These are phyloP conservation scores for Trichosporon coremiiforme DNA, from an alignment of 1,284 basidiomycete genomes.

Conservation along the genomic window DNA sequence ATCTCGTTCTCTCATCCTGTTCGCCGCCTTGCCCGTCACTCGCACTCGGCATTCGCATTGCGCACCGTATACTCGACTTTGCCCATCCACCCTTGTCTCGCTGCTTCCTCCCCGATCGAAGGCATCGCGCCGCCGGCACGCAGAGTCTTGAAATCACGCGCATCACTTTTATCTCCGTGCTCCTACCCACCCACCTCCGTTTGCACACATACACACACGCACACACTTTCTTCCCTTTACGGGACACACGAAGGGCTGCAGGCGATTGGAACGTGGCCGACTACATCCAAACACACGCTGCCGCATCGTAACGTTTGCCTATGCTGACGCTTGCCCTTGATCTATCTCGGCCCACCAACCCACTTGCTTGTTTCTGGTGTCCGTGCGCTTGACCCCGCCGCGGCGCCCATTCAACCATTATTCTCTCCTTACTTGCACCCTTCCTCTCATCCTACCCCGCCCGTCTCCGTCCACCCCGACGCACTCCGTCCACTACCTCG, in stretches of 20 bases:
- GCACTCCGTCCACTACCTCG: not conserved
- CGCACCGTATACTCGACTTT: not conserved
- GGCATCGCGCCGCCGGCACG: not conserved
- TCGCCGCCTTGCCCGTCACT: slow-evolving; percentile 8
- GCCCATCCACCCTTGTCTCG: slow-evolving; percentile 4
- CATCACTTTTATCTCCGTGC: not conserved
- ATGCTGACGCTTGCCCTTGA: slow-evolving; percentile 17
- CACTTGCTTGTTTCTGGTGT: slow-evolving; percentile 12
- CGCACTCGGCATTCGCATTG: not conserved
- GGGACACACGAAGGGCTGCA: not conserved
- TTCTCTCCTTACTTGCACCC: slow-evolving; percentile 17
- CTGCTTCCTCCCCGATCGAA: not conserved
- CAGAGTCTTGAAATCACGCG: not conserved
- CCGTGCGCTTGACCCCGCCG: slow-evolving; percentile 12
- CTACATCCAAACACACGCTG: slow-evolving; percentile 6
- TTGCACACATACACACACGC: not conserved
- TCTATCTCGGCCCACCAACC: slow-evolving; percentile 11
- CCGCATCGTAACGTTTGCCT: not conserved
- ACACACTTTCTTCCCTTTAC: not conserved
- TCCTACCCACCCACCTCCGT: not conserved
- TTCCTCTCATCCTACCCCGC: slow-evolving; percentile 12
- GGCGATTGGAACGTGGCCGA: not conserved
- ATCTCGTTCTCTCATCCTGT: slow-evolving; percentile 1
- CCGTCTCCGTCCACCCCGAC: slow-evolving; percentile 14
- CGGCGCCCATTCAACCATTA: slow-evolving; percentile 9